Evolutionary conservation across 176 grass and related monocot genomes (phyloP).

Genomic region (Lolium rigidum): DNA sequence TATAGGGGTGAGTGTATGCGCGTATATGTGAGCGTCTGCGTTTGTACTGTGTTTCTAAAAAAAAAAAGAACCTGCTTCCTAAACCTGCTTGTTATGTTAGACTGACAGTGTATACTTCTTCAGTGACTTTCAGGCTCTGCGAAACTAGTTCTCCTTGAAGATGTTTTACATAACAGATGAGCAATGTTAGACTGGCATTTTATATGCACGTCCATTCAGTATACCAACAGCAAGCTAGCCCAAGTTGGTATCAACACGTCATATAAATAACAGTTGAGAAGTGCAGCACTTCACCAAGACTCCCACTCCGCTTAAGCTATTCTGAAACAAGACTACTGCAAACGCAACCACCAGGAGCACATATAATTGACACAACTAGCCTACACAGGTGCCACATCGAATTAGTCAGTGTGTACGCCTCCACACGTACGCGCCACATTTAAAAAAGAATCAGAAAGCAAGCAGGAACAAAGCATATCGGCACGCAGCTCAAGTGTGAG

Average conservation of each 20-base stretch:
- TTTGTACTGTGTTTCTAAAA: too few relatives aligned
- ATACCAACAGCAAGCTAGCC: neutral
- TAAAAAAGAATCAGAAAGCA: conserved; percentile 7
- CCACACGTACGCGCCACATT: neutral
- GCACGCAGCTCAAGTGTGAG: too few relatives aligned
- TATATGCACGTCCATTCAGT: neutral
- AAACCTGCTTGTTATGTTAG: neutral
- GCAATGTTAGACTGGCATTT: neutral
- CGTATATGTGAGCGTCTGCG: too few relatives aligned
- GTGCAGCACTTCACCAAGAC: neutral
- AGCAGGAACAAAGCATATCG: conserved; percentile 5
- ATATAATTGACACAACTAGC: conserved; percentile 12
- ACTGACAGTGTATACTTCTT: neutral
- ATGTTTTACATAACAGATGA: neutral
- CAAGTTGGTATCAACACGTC: neutral
- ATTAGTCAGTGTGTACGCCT: conserved; percentile 13
- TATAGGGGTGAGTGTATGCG: too few relatives aligned
- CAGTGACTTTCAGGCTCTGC: too few relatives aligned
- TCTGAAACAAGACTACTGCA: neutral
- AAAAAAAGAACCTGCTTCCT: too few relatives aligned
- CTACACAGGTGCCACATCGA: neutral
- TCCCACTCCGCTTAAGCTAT: neutral
- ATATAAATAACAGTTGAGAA: neutral
- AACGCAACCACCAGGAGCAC: neutral
- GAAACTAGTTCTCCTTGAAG: neutral